phyloP scores from a whole-genome alignment of 225 moss, liverwort and hornwort genomes.

The Straminergon stramineum region DNA sequence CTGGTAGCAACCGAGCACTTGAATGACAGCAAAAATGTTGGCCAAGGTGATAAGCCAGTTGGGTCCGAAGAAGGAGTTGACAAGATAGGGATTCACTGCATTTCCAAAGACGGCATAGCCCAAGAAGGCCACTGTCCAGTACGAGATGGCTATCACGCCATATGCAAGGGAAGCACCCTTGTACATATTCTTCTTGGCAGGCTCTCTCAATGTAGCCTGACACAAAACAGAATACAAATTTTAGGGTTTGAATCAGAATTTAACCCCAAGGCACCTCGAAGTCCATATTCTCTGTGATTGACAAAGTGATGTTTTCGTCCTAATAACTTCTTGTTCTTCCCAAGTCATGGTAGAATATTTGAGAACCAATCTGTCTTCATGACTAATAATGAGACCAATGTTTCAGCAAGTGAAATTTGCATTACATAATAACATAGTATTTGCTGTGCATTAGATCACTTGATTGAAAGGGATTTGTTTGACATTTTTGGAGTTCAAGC shows the following conservation, averaged over 20 bases:
- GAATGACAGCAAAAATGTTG: slow-evolving; percentile 54
- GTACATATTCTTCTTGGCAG: slow-evolving; percentile 59
- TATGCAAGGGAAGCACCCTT: slow-evolving; percentile 48
- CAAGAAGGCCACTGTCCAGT: slow-evolving; percentile 67
- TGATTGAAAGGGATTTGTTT: not conserved
- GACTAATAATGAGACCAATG: too few species aligned
- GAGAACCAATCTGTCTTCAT: too few species aligned
- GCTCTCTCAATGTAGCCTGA: slow-evolving; percentile 62
- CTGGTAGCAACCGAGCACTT: slow-evolving; percentile 74
- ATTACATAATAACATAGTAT: not conserved
- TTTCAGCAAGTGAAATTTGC: not conserved
- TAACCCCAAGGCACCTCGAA: not conserved
- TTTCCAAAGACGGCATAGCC: slow-evolving; percentile 66
- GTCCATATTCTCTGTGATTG: not conserved
- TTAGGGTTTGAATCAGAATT: too few species aligned
- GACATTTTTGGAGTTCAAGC: not conserved
- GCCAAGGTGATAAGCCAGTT: slow-evolving; percentile 49
- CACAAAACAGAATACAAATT: not conserved
- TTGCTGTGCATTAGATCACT: not conserved
- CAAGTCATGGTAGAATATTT: too few species aligned
- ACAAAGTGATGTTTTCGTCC: not conserved
- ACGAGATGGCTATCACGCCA: slow-evolving; percentile 41
- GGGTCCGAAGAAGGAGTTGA: slow-evolving; percentile 44
- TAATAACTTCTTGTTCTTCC: too few species aligned
- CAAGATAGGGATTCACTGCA: slow-evolving; percentile 33